Evolutionary conservation across 306 rosid genomes (phyloP), one percentile per base, ranked within the genome.

Genomic region (Cicer judaicum): DNA sequence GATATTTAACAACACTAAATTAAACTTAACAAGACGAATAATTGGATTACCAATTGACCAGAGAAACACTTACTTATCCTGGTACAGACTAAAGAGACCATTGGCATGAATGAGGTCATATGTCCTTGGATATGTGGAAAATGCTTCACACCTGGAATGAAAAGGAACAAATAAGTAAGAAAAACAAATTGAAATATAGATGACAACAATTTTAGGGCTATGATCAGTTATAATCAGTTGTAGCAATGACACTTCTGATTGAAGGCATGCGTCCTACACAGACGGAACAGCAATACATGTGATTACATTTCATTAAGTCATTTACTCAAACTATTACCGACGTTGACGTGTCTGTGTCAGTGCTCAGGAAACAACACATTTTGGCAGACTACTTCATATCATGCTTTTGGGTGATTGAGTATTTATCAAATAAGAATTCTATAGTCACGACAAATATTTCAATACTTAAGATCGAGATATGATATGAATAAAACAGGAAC

Each of bases 71-170:
- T 80, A 94, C 98, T 84, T 91, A 78, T 87, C 90, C 83, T 81
- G 74, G 79, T 94, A 94, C 68, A 94, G 72, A 85, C 93, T 88
- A 81, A 94, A 91, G 78, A 94, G 80, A 50, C 96, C 92, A 76
- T 87, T 38, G 67, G 93, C 89, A 62, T 91, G 97, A 83, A 94
- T 94, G 81, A 94, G 96, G 75, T 94, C 98, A 18, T 94, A 94
- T 50, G 98, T 94, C 88, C 97, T 88, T 56, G 98, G 98, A 79
- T 91, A 94, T 13, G 95, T 94, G 61, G 97, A 91, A 87, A 94
- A 94, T 70, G 81, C 95, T 84, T 94, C 97, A 6, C 96, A 91
- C 97, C 97, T 94, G 83, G 72, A 84, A 78, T 57, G 68, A 68
- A 6, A 82, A 77, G 55, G 74, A 34, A 13, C 36, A 13, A 76